Evolutionary conservation across 306 rosid species (phyloP).

Genomic region (Ceratonia siliqua): DNA sequence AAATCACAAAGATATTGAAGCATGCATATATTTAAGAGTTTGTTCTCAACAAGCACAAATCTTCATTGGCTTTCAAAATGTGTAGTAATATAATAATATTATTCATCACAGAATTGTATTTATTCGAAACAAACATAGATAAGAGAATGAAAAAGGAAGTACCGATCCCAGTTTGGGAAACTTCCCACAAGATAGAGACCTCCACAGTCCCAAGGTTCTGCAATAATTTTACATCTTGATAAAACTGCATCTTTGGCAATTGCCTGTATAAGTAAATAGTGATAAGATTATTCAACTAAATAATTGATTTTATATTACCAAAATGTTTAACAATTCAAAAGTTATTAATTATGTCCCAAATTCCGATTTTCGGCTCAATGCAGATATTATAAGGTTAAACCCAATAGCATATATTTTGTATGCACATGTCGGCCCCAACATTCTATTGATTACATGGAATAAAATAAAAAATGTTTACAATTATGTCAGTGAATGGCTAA

Average conservation of each 20-base stretch:
- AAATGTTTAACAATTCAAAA: not conserved
- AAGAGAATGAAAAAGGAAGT: conserved; percentile 10
- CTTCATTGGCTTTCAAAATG: conserved; percentile 24
- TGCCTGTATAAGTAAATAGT: conserved; percentile 55
- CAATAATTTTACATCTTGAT: conserved; percentile 87
- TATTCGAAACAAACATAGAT: conserved; percentile 2
- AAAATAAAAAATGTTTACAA: not conserved
- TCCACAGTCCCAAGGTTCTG: conserved; percentile 99
- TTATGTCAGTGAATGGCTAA: not conserved
- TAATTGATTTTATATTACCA: conserved; percentile 13
- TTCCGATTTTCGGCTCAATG: not conserved
- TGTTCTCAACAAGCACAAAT: conserved; percentile 19
- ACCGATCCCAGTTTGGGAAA: conserved; percentile 99
- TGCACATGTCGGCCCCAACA: not conserved
- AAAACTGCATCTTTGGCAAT: conserved; percentile 83
- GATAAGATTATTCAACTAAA: conserved; percentile 21
- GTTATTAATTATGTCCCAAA: not conserved
- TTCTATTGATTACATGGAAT: not conserved
- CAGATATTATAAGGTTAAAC: not conserved
- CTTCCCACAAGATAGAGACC: conserved; percentile 96
- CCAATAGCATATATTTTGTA: not conserved
- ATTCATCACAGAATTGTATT: conserved; percentile 2
- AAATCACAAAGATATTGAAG: not conserved
- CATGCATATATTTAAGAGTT: not conserved
- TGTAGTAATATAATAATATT: conserved; percentile 30